Evolutionary conservation across 306 rosid genomes (phyloP).

Genomic region (Glycine tomentella): DNA sequence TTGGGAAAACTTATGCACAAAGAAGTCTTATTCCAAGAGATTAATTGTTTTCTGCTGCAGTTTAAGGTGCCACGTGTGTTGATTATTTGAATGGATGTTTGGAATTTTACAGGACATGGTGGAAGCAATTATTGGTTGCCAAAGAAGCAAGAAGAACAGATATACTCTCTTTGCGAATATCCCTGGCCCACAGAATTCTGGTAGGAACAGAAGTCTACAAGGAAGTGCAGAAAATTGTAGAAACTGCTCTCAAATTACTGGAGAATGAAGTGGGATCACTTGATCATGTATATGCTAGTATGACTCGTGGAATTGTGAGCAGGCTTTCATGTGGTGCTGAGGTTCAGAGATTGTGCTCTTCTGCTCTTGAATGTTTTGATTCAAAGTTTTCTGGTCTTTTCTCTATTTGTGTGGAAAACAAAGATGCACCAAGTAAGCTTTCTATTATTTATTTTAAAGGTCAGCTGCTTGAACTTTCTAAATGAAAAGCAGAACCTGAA

Average conservation of each 20-base stretch:
- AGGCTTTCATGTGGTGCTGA: constrained; percentile 88
- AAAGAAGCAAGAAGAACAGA: constrained; percentile 95
- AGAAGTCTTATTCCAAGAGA: constrained; percentile 8
- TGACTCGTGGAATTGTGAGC: constrained; percentile 87
- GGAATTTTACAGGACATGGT: constrained; percentile 75
- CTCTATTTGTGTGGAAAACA: constrained; percentile 49
- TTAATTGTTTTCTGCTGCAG: constrained; percentile 3
- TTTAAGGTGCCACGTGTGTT: constrained; percentile 28
- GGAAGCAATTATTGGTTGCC: constrained; percentile 77
- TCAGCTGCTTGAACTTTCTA: constrained; percentile 28
- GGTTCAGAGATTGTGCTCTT: constrained; percentile 81
- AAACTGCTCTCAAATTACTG: constrained; percentile 66
- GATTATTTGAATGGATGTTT: constrained; percentile 43
- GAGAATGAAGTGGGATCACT: constrained; percentile 78
- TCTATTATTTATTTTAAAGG: constrained; percentile 29
- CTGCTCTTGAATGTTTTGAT: constrained; percentile 75
- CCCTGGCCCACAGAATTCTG: constrained; percentile 76
- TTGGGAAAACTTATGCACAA: constrained; percentile 4
- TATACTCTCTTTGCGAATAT: constrained; percentile 70
- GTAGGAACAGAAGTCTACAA: constrained; percentile 63
- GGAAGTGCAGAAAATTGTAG: constrained; percentile 66
- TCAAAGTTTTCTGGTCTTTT: constrained; percentile 54
- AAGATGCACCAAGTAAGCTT: constrained; percentile 67
- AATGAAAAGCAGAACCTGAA: constrained; percentile 9
- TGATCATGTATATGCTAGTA: constrained; percentile 72